These are phyloP conservation scores for Termitomyces sp. DNA, from an alignment of 768 basidiomycete genomes.

Conservation along the genomic window DNA sequence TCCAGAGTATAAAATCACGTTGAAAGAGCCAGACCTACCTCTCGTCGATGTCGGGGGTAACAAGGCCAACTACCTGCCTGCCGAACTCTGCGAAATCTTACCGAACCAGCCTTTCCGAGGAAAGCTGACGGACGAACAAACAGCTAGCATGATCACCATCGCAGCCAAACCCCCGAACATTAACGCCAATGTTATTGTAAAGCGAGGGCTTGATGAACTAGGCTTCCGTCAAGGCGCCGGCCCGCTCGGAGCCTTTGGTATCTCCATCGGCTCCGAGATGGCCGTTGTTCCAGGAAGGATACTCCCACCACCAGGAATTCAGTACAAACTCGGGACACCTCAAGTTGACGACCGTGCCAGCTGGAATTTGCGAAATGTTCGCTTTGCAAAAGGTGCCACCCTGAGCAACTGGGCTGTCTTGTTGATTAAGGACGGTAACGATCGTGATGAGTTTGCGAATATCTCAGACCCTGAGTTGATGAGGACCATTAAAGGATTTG, in stretches of 20 bases:
- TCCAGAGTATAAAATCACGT: constrained; percentile 55
- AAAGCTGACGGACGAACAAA: constrained; percentile 64
- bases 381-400: constrained; percentile 52
- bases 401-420: constrained; percentile 67
- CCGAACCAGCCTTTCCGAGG: constrained; percentile 68
- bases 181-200: constrained; percentile 61
- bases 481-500: constrained; percentile 45
- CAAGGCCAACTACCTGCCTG: constrained; percentile 49
- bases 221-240: constrained; percentile 43
- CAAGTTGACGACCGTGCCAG: constrained; percentile 58
- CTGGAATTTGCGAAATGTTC: constrained; percentile 71
- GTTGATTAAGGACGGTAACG: constrained; percentile 54
- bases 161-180: constrained; percentile 69
- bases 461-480: constrained; percentile 49
- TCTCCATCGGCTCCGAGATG: constrained; percentile 59
- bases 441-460: constrained; percentile 54
- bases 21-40: constrained; percentile 46
- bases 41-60: constrained; percentile 55
- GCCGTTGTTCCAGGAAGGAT: constrained; percentile 66
- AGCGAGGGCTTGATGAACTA: constrained; percentile 54
- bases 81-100: constrained; percentile 70
- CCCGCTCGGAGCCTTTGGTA: constrained; percentile 52
- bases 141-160: constrained; percentile 63
- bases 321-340: constrained; percentile 46
- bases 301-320: constrained; percentile 54